These are phyloP conservation scores for Phoma sp. DNA, from an alignment of 2,329 filamentous ascomycete genomes.

Conservation along the genomic window DNA sequence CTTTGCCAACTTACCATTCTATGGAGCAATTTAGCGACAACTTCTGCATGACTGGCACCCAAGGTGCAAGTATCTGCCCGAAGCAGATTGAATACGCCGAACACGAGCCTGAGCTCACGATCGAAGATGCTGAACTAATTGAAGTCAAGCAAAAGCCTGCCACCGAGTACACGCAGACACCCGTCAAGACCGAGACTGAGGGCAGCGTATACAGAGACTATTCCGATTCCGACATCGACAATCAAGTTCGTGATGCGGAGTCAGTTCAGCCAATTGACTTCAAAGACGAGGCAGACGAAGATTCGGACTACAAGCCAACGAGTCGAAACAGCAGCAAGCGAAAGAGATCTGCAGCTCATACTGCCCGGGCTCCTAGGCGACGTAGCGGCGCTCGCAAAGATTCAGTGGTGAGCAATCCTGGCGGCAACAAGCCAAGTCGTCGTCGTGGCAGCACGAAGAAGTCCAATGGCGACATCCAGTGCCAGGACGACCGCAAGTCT, in stretches of 20 bases:
- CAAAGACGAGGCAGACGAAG: constrained; percentile 38
- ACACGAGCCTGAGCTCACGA: constrained; percentile 28
- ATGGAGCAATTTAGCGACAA: constrained; percentile 24
- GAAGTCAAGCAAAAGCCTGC: constrained; percentile 32
- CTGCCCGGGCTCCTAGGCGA: constrained; percentile 26
- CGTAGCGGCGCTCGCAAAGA: constrained; percentile 29
- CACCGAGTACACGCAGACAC: constrained; percentile 18
- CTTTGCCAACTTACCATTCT: constrained; percentile 25
- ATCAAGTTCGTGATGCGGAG: constrained; percentile 43
- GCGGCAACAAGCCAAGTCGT: constrained; percentile 25
- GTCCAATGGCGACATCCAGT: constrained; percentile 13
- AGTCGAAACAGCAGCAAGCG: constrained; percentile 24
- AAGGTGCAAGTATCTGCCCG: constrained; percentile 32
- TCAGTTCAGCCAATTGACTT: constrained; percentile 43
- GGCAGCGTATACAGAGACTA: constrained; percentile 21
- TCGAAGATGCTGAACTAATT: constrained; percentile 33
- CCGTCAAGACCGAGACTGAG: constrained; percentile 24
- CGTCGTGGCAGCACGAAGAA: constrained; percentile 22
- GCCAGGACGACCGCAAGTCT: constrained; percentile 50
- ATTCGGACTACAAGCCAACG: constrained; percentile 45
- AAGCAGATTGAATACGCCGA: constrained; percentile 44
- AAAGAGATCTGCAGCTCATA: constrained; percentile 37
- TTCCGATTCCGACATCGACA: constrained; percentile 35
- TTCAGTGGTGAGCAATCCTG: constrained; percentile 19
- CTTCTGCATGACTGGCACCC: constrained; percentile 18